These are phyloP conservation scores for Aureobasidium sp. DNA, from an alignment of 2,329 filamentous ascomycete genomes.

Conservation along the genomic window DNA sequence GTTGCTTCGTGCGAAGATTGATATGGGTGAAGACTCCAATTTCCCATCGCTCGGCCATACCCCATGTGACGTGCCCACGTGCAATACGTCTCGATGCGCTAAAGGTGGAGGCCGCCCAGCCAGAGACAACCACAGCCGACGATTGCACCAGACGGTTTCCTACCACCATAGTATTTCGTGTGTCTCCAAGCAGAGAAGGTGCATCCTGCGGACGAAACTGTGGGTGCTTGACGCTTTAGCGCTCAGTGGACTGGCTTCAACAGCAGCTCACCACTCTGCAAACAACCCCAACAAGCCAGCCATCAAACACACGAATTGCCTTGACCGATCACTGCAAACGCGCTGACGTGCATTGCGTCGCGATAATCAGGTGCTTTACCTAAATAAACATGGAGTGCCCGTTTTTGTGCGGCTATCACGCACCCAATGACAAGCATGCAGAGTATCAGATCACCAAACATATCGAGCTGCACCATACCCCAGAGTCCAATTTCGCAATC, in stretches of 20 bases:
- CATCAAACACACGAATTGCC: neutral
- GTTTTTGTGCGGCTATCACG: constrained; percentile 23
- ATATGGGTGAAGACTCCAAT: neutral
- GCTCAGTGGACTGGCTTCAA: neutral
- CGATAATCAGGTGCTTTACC: neutral
- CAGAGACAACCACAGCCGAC: neutral
- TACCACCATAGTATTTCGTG: neutral
- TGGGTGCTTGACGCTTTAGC: neutral
- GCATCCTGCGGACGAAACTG: neutral
- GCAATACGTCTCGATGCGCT: neutral
- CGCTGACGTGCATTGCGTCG: neutral
- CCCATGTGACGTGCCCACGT: constrained; percentile 5
- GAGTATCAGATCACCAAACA: constrained; percentile 26
- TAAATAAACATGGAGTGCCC: constrained; percentile 11
- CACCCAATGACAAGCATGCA: constrained; percentile 15
- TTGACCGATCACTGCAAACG: neutral
- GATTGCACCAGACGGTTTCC: neutral
- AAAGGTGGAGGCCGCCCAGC: neutral
- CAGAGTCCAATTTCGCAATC: constrained; percentile 21
- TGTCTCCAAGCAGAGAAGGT: neutral
- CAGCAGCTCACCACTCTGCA: constrained; percentile 8
- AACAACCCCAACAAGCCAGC: neutral
- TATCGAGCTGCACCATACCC: constrained; percentile 28
- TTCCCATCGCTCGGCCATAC: neutral
- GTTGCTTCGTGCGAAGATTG: neutral